Evolutionary conservation across 495 filamentous ascomycete species (phyloP), one percentile per base, ranked within the genome.

Genomic region (Ramalina intermedia): DNA sequence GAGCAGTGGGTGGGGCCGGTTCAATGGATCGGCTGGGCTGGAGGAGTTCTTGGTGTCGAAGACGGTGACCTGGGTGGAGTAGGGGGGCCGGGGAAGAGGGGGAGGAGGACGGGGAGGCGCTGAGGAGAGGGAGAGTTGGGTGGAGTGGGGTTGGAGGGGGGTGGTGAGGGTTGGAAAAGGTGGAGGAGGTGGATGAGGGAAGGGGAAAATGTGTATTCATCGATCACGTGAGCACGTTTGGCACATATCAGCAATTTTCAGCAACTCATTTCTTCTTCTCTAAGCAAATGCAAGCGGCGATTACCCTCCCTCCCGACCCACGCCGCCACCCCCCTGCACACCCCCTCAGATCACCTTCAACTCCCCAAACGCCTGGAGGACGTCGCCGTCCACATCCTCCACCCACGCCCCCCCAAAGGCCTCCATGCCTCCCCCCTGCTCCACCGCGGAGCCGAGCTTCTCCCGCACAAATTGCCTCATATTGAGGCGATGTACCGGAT

Each of bases 31-130:
- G 27, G 62, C 63, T 45, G 78, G 74, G 3, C 66, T 77, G 41
- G 70, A 84, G 24, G 89, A 96, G 68, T 96, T 87, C 73, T 61
- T 90, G 61, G 73, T 79, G 63, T 80, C 78, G 27, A 96, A 96
- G 76, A 87, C 81, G 2, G 72, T 94, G 3, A 94, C 87, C 5
- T 94, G 78, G 54, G 63, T 64, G 58, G 66, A 66, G 39, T 77
- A 62, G 55, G 43, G 23, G 35, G 29, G 29, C 12, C 6, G 29
- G 12, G 6, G 23, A 62, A 57, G 43, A 14, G 35, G 29, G 29
- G 7, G 8, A 13, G 8, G 12, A 33, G 29, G 29, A 33, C 29
- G 0, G 29, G 29, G 29, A 33, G 29, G 29, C 3, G 29, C 29
- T 33, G 29, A 33, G 7, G 8, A 33, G 2, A 12, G 29, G 8